Evolutionary conservation across 2,329 filamentous ascomycete genomes (phyloP), one percentile per base, ranked within the genome.

Genomic region (Fusarium robinianum): DNA sequence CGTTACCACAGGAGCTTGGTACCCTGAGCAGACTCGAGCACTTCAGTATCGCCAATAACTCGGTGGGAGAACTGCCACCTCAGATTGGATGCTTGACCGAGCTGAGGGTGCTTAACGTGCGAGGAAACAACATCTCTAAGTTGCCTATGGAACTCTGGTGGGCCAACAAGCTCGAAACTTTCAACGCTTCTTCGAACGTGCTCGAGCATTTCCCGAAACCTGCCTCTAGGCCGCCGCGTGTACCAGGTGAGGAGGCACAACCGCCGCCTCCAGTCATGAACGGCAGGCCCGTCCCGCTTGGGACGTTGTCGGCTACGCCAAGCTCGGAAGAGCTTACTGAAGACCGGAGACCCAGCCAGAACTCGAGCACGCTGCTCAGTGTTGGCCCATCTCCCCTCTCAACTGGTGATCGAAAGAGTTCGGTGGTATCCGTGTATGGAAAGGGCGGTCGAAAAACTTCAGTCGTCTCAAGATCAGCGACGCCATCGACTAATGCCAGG

Each of bases 101-200:
- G 66, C 76, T 99, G 50, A 85, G 84, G 39, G 86, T 90, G 51
- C 76, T 99, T 26, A 92, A 99, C 64, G 79, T 97, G 12, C 82
- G 92, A 52, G 90, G 94, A 63, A 99, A 97, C 72, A 99, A 97
- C 63, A 79, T 99, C 45, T 87, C 85, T 54, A 87, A 86, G 61
- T 75, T 99, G 21, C 94, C 94, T 2, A 83, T 88, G 63, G 94
- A 99, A 63, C 79, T 99, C n/a, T 99, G 94, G 94, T 92, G 89
- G 76, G 92, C 92, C 37, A 85, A 86, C 58, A 90, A 87, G 63
- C 71, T 99, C 41, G 91, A 97, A 67, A 92, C 87, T 0, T 79
- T 99, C 46, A 99, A 99, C 60, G 85, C 95, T 9, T 97, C 92
- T 1, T 96, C 94, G 8, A 99, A 99, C 58, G 85, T 97, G 6